Evolutionary conservation across 768 basidiomycete species (phyloP), one percentile per base, ranked within the genome.

Genomic region (Suillus cothurnatus): DNA sequence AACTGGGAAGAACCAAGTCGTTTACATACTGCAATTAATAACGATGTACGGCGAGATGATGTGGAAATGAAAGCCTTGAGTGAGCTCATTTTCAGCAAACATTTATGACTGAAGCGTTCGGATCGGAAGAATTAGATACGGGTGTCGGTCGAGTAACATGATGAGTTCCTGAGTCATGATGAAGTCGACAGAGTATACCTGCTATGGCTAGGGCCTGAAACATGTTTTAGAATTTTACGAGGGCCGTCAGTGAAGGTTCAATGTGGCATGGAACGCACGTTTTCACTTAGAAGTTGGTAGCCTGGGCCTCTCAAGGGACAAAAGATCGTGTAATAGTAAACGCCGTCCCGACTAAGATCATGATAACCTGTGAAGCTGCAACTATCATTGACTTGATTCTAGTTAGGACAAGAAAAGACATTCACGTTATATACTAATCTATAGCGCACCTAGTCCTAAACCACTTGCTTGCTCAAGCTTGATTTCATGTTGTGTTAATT

Each of bases 401-500:
- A 28, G 4, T 19, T 15, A 53, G 52, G 17, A 21, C 8, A 53
- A 19, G 11, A 53, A 53, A 19, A 26, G 11, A 47, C 26, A 50
- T 4, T 28, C 52, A 19, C 52, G 17, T 31, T 53, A 53, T n/a
- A n/a, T n/a, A n/a, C n/a, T n/a, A n/a, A n/a, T n/a, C n/a, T n/a
- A 53, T 53, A 32, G 17, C 52, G 52, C 52, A 53, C 28, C 53
- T 55, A 32, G 53, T 55, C 53, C 31, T n/a, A 32, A 55, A 53
- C 19, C 9, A 31, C 50, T 12, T 53, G 31, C 19, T 19, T 31
- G 31, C 52, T 2, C 19, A 3, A 21, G 19, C 53, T 32, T 32
- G 21, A 36, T 34, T 55, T 55, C n/a, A 55, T 55, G 53, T n/a
- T n/a, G n/a, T n/a, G n/a, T 55, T n/a, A 55, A 32, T 19, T 19